Conservation (phyloP, 1,139 yeast genomes). For the Debaryomyces coudertii region DNA sequence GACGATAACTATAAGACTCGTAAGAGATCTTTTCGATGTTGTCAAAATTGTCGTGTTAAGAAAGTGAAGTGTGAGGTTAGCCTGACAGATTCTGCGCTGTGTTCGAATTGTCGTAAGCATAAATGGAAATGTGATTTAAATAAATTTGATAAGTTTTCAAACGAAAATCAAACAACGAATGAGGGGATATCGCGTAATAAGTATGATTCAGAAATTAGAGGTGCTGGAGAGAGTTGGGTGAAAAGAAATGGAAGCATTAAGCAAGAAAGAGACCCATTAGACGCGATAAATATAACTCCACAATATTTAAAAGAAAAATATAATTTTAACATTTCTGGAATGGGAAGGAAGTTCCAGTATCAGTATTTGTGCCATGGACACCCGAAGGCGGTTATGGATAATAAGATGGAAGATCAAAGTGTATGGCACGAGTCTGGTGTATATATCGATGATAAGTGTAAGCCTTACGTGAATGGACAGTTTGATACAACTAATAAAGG, state of each 20-base stretch:
- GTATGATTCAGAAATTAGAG: neutral
- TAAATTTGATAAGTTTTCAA: neutral
- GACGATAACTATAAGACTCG: slow-evolving; percentile 55
- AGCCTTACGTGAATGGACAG: neutral
- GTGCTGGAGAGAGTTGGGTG: neutral
- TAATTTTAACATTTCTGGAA: slow-evolving; percentile 29
- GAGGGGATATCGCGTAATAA: neutral
- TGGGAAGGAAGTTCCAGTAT: slow-evolving; percentile 23
- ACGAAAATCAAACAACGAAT: neutral
- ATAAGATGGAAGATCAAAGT: slow-evolving; percentile 23
- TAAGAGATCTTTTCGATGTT: slow-evolving; percentile 56
- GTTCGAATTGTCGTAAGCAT: slow-evolving; percentile 35
- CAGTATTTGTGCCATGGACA: slow-evolving; percentile 32
- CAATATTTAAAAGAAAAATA: slow-evolving; percentile 27
- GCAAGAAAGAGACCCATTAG: neutral
- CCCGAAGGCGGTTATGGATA: slow-evolving; percentile 30
- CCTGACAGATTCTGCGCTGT: slow-evolving; percentile 43
- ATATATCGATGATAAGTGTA: slow-evolving; percentile 19
- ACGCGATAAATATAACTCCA: slow-evolving; percentile 21
- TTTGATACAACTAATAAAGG: slow-evolving; percentile 16
- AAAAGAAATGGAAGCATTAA: neutral
- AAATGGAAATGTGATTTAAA: slow-evolving; percentile 17
- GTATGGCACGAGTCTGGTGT: slow-evolving; percentile 36
- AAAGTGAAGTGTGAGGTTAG: slow-evolving; percentile 42
- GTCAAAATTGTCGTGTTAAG: slow-evolving; percentile 52